Evolutionary conservation across 805 yeast species (phyloP).

Genomic region (Wickerhamomyces hampshirensis): DNA sequence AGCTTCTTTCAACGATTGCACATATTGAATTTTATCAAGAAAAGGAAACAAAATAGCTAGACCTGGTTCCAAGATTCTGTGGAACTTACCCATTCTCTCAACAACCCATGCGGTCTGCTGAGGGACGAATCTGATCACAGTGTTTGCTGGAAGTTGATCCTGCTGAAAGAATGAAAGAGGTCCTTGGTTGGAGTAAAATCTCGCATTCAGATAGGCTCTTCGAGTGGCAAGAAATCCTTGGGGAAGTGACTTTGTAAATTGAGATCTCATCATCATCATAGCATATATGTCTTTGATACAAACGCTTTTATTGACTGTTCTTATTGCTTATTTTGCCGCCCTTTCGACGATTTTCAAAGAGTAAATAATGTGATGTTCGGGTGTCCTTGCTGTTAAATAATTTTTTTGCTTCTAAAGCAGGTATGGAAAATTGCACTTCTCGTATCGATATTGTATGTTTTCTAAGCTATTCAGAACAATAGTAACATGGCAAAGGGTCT

Average conservation of each 20-base stretch:
- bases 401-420: too few relatives aligned
- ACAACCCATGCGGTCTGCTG: slow-evolving; percentile 91
- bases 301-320: too few relatives aligned
- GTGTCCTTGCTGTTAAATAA: too few relatives aligned
- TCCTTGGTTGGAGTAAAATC: slow-evolving; percentile 9
- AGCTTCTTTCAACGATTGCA: slow-evolving; percentile 74
- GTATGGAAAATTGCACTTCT: not conserved
- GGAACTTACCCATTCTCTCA: slow-evolving; percentile 85
- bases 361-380: too few relatives aligned
- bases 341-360: too few relatives aligned
- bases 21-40: slow-evolving; percentile 72
- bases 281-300: too few relatives aligned
- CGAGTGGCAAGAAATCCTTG: slow-evolving; percentile 4
- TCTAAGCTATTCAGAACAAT: not conserved
- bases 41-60: slow-evolving; percentile 69
- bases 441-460: not conserved
- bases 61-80: slow-evolving; percentile 67
- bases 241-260: not conserved
- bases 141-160: slow-evolving; percentile 66
- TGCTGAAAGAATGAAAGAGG: slow-evolving; percentile 56
- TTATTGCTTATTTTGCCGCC: too few relatives aligned
- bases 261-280: too few relatives aligned
- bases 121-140: slow-evolving; percentile 74
- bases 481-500: slow-evolving; percentile 54
- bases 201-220: slow-evolving; percentile 2